These are phyloP conservation scores for Vaccinium myrtillus DNA, from an alignment of 148 eudicot genomes.

Conservation along the genomic window DNA sequence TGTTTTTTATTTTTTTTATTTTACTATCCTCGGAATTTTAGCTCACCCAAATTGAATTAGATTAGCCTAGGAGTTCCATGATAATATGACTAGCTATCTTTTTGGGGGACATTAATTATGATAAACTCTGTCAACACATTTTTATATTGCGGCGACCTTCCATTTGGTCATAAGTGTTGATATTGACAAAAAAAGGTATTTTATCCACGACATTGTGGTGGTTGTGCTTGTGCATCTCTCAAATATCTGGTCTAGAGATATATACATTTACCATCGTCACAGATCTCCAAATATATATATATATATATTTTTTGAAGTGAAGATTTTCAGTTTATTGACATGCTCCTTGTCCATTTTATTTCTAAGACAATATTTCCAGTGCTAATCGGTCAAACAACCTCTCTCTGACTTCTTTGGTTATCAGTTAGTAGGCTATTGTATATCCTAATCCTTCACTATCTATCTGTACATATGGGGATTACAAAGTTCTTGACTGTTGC, in stretches of 20 bases:
- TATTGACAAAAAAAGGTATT: not conserved
- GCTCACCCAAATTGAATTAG: not conserved
- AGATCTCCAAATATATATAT: not conserved
- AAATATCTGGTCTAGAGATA: constrained; percentile 1
- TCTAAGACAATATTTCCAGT: not conserved
- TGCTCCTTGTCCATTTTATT: not conserved
- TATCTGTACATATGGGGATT: not conserved
- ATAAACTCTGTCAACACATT: not conserved
- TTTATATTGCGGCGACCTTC: not conserved
- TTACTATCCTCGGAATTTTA: not conserved
- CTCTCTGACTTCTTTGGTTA: not conserved
- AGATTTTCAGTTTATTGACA: not conserved
- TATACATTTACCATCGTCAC: not conserved
- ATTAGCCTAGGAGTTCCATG: not conserved
- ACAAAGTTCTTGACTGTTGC: constrained; percentile 4
- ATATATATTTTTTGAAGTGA: too few species aligned
- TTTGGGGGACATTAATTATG: not conserved
- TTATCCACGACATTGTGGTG: not conserved
- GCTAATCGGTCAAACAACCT: not conserved
- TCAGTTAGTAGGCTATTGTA: not conserved
- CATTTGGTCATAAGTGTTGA: not conserved
- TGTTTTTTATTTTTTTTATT: not conserved
- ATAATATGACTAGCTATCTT: not conserved
- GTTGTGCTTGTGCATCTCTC: not conserved
- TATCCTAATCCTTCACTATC: not conserved